A percentile compares a stretch with the other conserved stretches of the same genome.
phyloP scores from a whole-genome alignment of 2,329 filamentous ascomycete genomes.

The Apiospora koreana region DNA sequence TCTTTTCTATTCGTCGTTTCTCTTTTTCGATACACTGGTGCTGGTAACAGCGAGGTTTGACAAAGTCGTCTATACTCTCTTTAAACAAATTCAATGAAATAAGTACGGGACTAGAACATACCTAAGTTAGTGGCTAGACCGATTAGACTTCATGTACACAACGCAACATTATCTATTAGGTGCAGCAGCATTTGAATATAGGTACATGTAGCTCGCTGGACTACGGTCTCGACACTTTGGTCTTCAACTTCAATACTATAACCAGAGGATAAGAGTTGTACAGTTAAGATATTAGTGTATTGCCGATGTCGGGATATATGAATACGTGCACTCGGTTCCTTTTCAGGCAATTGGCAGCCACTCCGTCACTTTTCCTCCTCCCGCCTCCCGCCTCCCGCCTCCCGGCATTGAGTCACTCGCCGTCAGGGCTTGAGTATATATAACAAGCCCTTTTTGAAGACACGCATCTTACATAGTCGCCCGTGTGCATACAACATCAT shows the following conservation, averaged over 20 bases:
- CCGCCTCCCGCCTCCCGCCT: no score
- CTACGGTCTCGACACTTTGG: neutral
- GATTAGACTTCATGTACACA: neutral
- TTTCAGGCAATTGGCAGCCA: neutral
- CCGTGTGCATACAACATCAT: no score
- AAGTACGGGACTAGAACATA: neutral
- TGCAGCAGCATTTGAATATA: neutral
- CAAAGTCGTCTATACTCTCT: neutral
- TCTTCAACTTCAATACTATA: neutral
- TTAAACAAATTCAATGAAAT: neutral
- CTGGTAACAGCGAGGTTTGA: no score
- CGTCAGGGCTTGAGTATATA: neutral
- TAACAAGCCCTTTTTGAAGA: no score
- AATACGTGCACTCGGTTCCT: neutral
- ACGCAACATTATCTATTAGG: neutral
- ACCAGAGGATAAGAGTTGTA: neutral
- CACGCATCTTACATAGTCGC: no score
- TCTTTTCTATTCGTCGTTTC: neutral
- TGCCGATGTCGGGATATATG: neutral
- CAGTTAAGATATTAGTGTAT: neutral
- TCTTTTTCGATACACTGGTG: no score
- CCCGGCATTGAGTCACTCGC: neutral
- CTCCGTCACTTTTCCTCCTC: neutral
- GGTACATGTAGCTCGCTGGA: no score
- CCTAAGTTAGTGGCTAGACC: neutral